These are phyloP conservation scores for Diplocarpon rosae DNA, from an alignment of 2,329 filamentous ascomycete genomes.

Conservation along the genomic window DNA sequence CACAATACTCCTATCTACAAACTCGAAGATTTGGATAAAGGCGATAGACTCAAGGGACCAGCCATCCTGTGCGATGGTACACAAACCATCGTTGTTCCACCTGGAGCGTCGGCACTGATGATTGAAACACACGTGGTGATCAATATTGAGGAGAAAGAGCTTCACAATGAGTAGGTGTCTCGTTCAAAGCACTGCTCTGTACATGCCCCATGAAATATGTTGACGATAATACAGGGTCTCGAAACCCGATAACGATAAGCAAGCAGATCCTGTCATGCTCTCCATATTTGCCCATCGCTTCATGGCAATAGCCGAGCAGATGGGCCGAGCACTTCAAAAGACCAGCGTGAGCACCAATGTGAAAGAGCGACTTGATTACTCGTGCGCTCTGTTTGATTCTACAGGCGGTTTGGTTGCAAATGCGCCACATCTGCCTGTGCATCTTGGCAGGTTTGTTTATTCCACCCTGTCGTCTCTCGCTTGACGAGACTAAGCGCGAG, in stretches of 20 bases:
- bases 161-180: conserved; percentile 34
- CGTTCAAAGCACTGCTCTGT: not conserved
- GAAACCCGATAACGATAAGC: conserved; percentile 29
- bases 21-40: conserved; percentile 60
- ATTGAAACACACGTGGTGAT: conserved; percentile 84
- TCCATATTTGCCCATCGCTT: conserved; percentile 74
- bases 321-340: conserved; percentile 70
- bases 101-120: conserved; percentile 62
- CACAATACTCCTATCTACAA: conserved; percentile 73
- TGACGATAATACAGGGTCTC: conserved; percentile 6
- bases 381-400: conserved; percentile 69
- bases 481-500: no score
- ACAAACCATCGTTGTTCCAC: conserved; percentile 86
- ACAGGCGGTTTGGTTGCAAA: conserved; percentile 69
- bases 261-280: conserved; percentile 65
- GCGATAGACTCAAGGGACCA: conserved; percentile 65
- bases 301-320: conserved; percentile 79
- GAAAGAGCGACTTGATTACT: conserved; percentile 74
- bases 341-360: conserved; percentile 72
- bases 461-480: not conserved
- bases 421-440: conserved; percentile 70
- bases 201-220: not conserved
- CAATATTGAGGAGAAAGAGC: conserved; percentile 54
- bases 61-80: conserved; percentile 80
- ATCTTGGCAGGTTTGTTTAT: conserved; percentile 48